A percentile compares a stretch with the other conserved stretches of the same genome.
phyloP scores from a whole-genome alignment of 768 basidiomycete genomes.

The Lactarius quietus region DNA sequence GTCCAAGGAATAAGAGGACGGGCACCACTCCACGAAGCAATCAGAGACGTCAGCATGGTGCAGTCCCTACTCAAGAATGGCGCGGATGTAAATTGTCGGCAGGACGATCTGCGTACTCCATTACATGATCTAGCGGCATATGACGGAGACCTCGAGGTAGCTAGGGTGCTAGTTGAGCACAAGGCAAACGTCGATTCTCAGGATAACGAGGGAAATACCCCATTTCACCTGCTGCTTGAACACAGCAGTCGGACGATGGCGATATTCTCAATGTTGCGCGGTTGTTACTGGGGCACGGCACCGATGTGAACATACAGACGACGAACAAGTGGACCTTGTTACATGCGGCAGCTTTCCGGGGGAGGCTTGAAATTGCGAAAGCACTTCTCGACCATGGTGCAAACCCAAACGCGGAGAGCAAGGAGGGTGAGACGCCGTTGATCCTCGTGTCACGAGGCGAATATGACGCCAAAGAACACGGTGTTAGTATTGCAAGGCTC shows the following conservation, averaged over 20 bases:
- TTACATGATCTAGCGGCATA: background rate
- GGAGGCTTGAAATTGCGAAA: no score
- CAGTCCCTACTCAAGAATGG: background rate
- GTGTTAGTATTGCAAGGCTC: background rate
- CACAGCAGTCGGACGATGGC: background rate
- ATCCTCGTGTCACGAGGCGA: no score
- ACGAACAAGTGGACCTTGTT: background rate
- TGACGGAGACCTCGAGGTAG: background rate
- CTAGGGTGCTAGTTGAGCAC: background rate
- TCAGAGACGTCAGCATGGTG: background rate
- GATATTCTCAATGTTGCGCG: background rate
- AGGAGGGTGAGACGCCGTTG: no score
- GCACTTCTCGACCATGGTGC: no score
- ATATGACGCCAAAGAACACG: no score
- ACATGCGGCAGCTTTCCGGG: no score
- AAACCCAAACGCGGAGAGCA: no score
- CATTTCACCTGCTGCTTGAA: background rate
- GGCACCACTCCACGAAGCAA: background rate
- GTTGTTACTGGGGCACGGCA: background rate
- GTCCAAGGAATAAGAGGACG: background rate
- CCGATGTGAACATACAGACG: background rate
- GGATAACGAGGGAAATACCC: background rate
- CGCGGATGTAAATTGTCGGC: background rate
- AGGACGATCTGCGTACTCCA: background rate
- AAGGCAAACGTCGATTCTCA: background rate